Base-by-base conservation (phyloP, 352 stramenopile genomes). In the Pythium chondricola region DNA sequence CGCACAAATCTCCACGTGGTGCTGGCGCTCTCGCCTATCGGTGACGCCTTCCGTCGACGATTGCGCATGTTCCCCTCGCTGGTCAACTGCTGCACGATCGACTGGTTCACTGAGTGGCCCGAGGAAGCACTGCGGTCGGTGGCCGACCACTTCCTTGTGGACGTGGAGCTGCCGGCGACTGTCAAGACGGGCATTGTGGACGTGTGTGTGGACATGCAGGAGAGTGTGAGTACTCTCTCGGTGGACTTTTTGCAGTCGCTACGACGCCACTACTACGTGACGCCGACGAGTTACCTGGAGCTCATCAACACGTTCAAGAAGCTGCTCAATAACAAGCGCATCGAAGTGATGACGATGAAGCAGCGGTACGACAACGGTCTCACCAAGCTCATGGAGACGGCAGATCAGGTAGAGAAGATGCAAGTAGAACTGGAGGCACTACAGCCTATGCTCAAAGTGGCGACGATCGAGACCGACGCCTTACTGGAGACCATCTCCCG, bases 71-170 rank as follows among this genome's bases (percentile, higher is more conserved):
- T 98, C 53, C 94, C 94, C 20, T 96, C 93, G 20, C 75, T 98
- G 2, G 92, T 98, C 4, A 98, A 98, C 58, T 98, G 93, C 62
- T 98, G 92, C 56, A 98, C 93, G 31, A 98, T 98, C 51, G 93
- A 98, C 44, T 98, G 93, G 93, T 98, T 98, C 63, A 88, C 88
- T 0, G 92, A 97, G 46, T 98, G 94, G 94, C 94, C 94, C 0
- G 74, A 95, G 38, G 91, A 98, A 64, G 94, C 94, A 14, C 66
- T 98, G 38, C 78, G 83, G 13, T 95, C 82, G 3, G 94, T 98
- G 6, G 94, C 91, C 9, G 74, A 95, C 30, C 83, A 96, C 55
- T 97, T 97, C 48, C 67, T 98, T 1, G 70, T 93, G 16, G 78
- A 95, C 43, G 74, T 96, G 11, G 84, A 96, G 21, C 59, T 97